Base-by-base conservation (phyloP, 1,139 yeast genomes). In the Yamadazyma atlantica region DNA sequence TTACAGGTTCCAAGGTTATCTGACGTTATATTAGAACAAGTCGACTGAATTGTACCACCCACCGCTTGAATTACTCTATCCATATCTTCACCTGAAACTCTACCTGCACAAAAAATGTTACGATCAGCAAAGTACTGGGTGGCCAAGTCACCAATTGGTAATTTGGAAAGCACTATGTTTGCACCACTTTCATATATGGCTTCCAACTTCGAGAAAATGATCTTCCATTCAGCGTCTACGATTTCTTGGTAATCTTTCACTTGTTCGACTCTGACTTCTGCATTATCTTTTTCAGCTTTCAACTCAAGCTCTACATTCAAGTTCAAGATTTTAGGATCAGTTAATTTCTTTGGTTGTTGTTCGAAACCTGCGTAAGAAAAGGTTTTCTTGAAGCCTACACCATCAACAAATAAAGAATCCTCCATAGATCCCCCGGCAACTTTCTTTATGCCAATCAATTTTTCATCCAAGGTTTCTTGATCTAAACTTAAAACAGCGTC, bases 201-300 rank as follows among this genome's bases (percentile, higher is more conserved):
- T 54, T 87, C 86, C 51, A 92, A 76, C 65, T 94, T 92, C 55
- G 85, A 78, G 55, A 87, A 75, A 49, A 92, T 92, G 48, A 92
- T 86, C 60, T 87, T 82, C 97, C 98, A 92, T 65, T 92, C 99
- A 18, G 99, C 98, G 64, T 92, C 97, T 27, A 92, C 99, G 41
- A 92, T 85, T 28, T 85, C 90, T 67, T 92, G 98, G 65, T 94
- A 92, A 54, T 92, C 97, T 43, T 81, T 78, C 37, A 92, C 97
- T 58, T 89, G 85, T 54, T 88, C 95, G 37, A 92, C 95, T 53
- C 98, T 80, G 23, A 92, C 97, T 69, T 92, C 99, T n/a, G 99
- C 99, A 59, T 92, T 92, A 62, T 92, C 99, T 69, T 88, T 90
- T 66, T 92, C 99, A 1, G 98, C 97, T 69, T 92, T 92, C 57